Percentiles rank a stretch among this genome's conserved stretches.
Conservation (phyloP, 768 basidiomycete species). For the Panus rudis region DNA sequence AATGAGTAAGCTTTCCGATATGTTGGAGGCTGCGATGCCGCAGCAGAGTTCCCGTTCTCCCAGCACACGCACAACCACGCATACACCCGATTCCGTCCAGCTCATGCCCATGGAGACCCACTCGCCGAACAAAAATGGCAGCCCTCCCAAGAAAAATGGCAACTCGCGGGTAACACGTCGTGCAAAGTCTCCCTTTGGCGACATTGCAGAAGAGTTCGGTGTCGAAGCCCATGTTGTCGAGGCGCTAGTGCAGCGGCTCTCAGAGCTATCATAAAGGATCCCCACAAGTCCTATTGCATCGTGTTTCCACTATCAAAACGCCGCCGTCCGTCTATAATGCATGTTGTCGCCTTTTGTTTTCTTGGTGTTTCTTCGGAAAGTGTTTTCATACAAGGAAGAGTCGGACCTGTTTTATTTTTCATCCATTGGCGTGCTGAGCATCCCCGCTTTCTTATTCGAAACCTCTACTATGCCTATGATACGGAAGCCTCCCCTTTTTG, state of each 20-base stretch:
- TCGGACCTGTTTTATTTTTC: too few species aligned
- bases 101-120: constrained; percentile 6
- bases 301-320: too few species aligned
- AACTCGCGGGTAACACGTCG: not conserved
- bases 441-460: too few species aligned
- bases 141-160: constrained; percentile 4
- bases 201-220: constrained; percentile 72
- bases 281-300: too few species aligned
- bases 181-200: constrained; percentile 29
- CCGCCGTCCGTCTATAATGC: too few species aligned
- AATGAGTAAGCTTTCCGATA: constrained; percentile 37
- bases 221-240: constrained; percentile 61
- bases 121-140: constrained; percentile 7
- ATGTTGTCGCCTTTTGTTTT: too few species aligned
- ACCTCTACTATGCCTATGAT: too few species aligned
- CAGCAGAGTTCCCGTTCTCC: constrained; percentile 13
- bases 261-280: constrained; percentile 11
- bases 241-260: constrained; percentile 57
- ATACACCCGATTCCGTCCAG: constrained; percentile 4
- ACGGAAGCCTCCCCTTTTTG: too few species aligned
- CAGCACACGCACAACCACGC: constrained; percentile 1
- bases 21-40: constrained; percentile 28
- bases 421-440: too few species aligned
- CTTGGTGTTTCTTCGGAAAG: too few species aligned
- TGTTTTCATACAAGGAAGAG: too few species aligned